Evolutionary conservation across 345 rosid genomes (phyloP).

Genomic region (Eucalyptus marginata): DNA sequence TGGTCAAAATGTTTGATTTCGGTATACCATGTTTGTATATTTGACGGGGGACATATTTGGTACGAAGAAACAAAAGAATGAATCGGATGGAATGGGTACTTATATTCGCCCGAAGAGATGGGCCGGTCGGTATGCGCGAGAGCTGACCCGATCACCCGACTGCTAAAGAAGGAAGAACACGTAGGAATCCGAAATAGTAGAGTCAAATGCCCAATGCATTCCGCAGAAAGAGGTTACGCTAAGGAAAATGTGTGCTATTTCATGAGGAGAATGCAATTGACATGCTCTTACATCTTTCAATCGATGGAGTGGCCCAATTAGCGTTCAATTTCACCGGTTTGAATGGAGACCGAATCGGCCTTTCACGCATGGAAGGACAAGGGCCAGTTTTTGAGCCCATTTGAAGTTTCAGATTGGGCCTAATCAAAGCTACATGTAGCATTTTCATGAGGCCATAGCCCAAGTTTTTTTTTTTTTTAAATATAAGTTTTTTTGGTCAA

Average conservation of each 20-base stretch:
- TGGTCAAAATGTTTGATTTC: too few relatives aligned
- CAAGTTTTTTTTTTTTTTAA: too few relatives aligned
- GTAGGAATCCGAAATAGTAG: neutral
- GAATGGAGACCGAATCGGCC: neutral
- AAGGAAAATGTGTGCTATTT: neutral
- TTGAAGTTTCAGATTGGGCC: neutral
- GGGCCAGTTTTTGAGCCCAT: neutral
- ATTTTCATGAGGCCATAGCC: neutral
- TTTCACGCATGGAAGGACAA: neutral
- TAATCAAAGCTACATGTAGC: neutral
- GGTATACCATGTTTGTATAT: fast-evolving
- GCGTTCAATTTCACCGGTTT: too few relatives aligned
- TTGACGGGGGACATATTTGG: neutral
- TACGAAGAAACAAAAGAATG: neutral
- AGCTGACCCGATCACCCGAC: neutral
- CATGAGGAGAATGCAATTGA: neutral
- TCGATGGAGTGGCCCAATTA: neutral
- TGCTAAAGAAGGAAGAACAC: neutral
- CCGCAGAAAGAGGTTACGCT: neutral
- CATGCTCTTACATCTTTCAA: neutral
- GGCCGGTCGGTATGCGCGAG: fast-evolving
- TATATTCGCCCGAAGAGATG: neutral
- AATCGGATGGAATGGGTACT: neutral
- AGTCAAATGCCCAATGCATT: neutral
- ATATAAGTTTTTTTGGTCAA: too few relatives aligned